Evolutionary conservation across 352 stramenopile genomes (phyloP), one percentile per base, ranked within the genome.

Genomic region (Globisporangium yorkense): DNA sequence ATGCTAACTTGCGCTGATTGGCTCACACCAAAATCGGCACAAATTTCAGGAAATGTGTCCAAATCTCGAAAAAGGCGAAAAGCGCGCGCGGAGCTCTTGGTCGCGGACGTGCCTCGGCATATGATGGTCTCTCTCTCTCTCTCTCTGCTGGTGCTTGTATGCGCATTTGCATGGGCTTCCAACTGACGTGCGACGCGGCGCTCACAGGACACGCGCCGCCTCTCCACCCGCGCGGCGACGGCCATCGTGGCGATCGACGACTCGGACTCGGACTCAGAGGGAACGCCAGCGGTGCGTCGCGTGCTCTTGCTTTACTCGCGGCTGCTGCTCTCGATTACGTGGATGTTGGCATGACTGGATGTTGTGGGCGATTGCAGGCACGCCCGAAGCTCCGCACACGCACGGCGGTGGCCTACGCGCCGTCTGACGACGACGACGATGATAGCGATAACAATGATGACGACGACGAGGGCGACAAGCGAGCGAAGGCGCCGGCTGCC

Each of bases 361-460:
- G 21, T 21, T 16, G 12, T 2, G 10, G 2, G 2, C 24, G 37
- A 16, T 35, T 13, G 51, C 54, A 62, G 37, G 57, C 72, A 43
- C 62, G 66, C 18, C 66, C 66, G 33, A 72, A 70, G 59, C 62
- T 72, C 27, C 62, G 66, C 44, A 72, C 65, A 33, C 41, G 56
- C 21, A 18, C 35, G 41, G 24, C 46, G 20, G 29, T 56, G 16
- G 13, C 56, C 27, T 68, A 60, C 49, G 51, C 45, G 21, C 52
- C 57, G 29, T 62, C 43, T 24, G 65, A 61, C 4, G 76, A 59
- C 7, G 70, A 74, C 0, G 66, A 71, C n/a, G 72, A 82, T 27
- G 74, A 81, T 24, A 62, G 70, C n/a, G 45, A 59, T 4, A 55
- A 61, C 5, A 48, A 57, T 0, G 56, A 63, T 5, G 65, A 67